These are phyloP conservation scores for Pythium volutum DNA, from an alignment of 352 stramenopile genomes.

Conservation along the genomic window DNA sequence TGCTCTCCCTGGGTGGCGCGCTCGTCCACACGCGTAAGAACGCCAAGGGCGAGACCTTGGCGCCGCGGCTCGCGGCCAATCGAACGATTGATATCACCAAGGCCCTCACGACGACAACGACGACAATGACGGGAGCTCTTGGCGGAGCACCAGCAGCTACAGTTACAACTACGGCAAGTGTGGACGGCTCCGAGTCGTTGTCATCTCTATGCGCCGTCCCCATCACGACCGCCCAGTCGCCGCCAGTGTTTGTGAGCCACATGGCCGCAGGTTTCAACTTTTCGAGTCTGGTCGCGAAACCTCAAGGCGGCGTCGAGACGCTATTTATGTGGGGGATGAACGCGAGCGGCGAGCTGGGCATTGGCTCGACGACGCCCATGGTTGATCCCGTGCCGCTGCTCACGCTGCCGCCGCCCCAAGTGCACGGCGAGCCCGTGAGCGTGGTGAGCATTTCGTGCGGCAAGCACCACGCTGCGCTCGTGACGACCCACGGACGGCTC, in stretches of 20 bases:
- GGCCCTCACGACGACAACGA: not conserved
- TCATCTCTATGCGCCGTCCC: not conserved
- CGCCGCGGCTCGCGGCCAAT: slow-evolving; percentile 12
- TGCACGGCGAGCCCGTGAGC: slow-evolving; percentile 36
- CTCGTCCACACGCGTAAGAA: slow-evolving; percentile 45
- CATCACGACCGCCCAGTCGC: slow-evolving; percentile 1
- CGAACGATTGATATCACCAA: slow-evolving; percentile 34
- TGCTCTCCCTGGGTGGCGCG: slow-evolving; percentile 47
- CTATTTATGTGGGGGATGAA: slow-evolving; percentile 58
- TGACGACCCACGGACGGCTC: slow-evolving; percentile 53
- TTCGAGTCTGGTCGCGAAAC: slow-evolving; percentile 45
- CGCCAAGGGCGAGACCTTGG: slow-evolving; percentile 27
- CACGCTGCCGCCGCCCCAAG: slow-evolving; percentile 27
- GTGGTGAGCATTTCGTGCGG: slow-evolving; percentile 57
- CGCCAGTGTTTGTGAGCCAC: slow-evolving; percentile 45
- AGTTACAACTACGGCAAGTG: not conserved
- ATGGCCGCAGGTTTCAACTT: slow-evolving; percentile 61
- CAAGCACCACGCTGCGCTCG: slow-evolving; percentile 66
- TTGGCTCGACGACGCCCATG: slow-evolving; percentile 37
- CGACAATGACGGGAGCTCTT: not conserved
- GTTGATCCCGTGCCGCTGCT: slow-evolving; percentile 38
- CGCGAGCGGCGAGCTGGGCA: slow-evolving; percentile 54
- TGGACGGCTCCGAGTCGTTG: not conserved
- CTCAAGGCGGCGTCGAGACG: slow-evolving; percentile 30
- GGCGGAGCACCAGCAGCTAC: not conserved